These are phyloP conservation scores for Fusarium marasasianum DNA, from an alignment of 2,329 filamentous ascomycete species.

Conservation along the genomic window DNA sequence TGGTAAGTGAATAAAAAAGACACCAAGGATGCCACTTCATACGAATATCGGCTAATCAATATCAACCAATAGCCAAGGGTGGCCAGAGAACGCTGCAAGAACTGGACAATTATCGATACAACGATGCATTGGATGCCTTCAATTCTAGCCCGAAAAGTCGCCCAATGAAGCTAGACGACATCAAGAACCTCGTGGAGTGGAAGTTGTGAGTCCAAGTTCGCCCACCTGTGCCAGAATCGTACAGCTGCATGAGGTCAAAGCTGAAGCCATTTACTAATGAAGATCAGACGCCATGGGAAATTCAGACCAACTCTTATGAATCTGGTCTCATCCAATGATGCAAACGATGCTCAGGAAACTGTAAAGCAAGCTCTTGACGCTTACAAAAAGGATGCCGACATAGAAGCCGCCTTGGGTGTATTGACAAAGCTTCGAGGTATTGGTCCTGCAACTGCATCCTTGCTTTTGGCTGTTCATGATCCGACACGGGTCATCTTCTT, in stretches of 20 bases:
- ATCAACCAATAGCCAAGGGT: conserved; percentile 52
- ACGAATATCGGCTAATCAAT: conserved; percentile 1
- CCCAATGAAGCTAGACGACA: conserved; percentile 64
- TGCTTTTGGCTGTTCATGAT: conserved; percentile 74
- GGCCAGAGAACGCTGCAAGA: conserved; percentile 62
- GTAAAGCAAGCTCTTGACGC: conserved; percentile 62
- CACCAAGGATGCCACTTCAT: neutral
- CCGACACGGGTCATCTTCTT: conserved; percentile 74
- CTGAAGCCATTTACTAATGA: neutral
- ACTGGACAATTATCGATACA: conserved; percentile 70
- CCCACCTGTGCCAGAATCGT: neutral
- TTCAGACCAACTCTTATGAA: conserved; percentile 70
- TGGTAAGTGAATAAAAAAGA: conserved; percentile 46
- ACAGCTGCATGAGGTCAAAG: neutral
- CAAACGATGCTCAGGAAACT: conserved; percentile 54
- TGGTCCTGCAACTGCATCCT: conserved; percentile 81
- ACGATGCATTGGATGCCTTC: conserved; percentile 60
- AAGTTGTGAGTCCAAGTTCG: conserved; percentile 66
- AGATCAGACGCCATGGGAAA: conserved; percentile 65
- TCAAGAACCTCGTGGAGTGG: conserved; percentile 73
- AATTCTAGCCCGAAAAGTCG: conserved; percentile 45
- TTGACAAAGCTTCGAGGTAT: conserved; percentile 75
- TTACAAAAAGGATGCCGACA: conserved; percentile 54
- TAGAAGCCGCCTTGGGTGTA: conserved; percentile 59
- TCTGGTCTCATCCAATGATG: conserved; percentile 69